These are phyloP conservation scores for Epichloe uncinata DNA, from an alignment of 2,329 filamentous ascomycete species.

Conservation along the genomic window DNA sequence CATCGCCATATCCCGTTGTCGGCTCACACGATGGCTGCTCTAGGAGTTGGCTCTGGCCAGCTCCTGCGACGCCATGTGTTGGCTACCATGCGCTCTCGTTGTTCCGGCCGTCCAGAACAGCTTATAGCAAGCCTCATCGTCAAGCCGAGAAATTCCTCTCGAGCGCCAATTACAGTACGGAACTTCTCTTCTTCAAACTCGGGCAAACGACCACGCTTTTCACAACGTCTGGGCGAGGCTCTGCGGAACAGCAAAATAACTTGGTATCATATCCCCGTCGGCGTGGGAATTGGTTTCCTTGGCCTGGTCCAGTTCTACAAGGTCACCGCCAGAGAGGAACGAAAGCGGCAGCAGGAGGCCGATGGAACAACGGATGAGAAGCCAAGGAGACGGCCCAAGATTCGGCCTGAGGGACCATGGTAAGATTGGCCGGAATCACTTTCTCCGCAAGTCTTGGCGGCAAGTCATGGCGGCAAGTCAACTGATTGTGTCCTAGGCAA, in stretches of 20 bases:
- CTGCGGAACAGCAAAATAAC: conserved; percentile 46
- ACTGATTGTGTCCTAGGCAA: conserved; percentile 37
- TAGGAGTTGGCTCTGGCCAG: conserved; percentile 22
- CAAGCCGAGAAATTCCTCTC: conserved; percentile 12
- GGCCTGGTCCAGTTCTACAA: conserved; percentile 77
- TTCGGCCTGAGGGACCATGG: conserved; percentile 79
- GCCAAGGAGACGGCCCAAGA: conserved; percentile 42
- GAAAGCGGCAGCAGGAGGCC: conserved; percentile 32
- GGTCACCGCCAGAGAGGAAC: conserved; percentile 44
- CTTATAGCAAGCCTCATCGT: conserved; percentile 3
- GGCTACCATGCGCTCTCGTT: conserved; percentile 16
- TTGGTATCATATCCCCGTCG: conserved; percentile 86
- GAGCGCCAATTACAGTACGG: conserved; percentile 14
- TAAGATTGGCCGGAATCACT: conserved; percentile 20
- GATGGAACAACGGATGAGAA: conserved; percentile 26
- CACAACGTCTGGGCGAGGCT: conserved; percentile 36
- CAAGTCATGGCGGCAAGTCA: background rate
- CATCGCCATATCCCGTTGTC: background rate
- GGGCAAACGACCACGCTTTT: conserved; percentile 35
- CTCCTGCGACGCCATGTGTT: conserved; percentile 19
- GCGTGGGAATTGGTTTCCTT: conserved; percentile 71
- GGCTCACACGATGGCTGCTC: conserved; percentile 17
- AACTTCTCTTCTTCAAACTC: conserved; percentile 21
- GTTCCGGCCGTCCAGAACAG: conserved; percentile 14
- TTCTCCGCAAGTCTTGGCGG: background rate